Evolutionary conservation across 2,329 filamentous ascomycete genomes (phyloP), one percentile per base, ranked within the genome.

Genomic region (Penicillium paneum): DNA sequence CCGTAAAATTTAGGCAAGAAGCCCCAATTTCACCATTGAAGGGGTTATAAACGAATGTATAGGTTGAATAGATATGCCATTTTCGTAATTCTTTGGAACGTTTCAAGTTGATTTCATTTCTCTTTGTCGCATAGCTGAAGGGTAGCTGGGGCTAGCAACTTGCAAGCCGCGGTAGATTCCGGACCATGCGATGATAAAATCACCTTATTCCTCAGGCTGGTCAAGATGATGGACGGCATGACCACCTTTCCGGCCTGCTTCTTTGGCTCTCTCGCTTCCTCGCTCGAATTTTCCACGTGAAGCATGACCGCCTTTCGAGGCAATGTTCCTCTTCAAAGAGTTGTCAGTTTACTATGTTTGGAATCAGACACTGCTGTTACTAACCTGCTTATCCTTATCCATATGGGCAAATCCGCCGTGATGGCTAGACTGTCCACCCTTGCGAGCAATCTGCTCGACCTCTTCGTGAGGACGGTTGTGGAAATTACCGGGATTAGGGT

Each of bases 271-370:
- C 65, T 81, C 76, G 44, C 77, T 79, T 7, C 81, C 79, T 0
- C 76, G 75, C 62, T 83, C 78, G 50, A 84, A 84, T 3, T 76
- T 81, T 5, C 82, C 81, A 34, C 74, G 73, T 0, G 80, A 83
- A 0, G 79, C 77, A 48, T 82, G 71, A 5, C 80, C 81, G 10
- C 82, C 82, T 66, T 75, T 72, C 11, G 81, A 83, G 1, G 82
- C 81, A 55, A 84, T 83, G 1, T 83, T 53, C 8, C 39, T 41
- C 39, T 41, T 26, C 0, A 17, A 5, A 24, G 11, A n/a, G 24
- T 15, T 8, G 8, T 40, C 13, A 40, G 39, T 41, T 26, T 11
- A 8, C 5, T 41, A 11, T n/a, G n/a, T 28, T 17, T 8, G 3
- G 5, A 17, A 41, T 10, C 3, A 10, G n/a, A 21, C 3, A 3